These are phyloP conservation scores for Chenopodium quinoa DNA, from an alignment of 148 eudicot species.

Conservation along the genomic window DNA sequence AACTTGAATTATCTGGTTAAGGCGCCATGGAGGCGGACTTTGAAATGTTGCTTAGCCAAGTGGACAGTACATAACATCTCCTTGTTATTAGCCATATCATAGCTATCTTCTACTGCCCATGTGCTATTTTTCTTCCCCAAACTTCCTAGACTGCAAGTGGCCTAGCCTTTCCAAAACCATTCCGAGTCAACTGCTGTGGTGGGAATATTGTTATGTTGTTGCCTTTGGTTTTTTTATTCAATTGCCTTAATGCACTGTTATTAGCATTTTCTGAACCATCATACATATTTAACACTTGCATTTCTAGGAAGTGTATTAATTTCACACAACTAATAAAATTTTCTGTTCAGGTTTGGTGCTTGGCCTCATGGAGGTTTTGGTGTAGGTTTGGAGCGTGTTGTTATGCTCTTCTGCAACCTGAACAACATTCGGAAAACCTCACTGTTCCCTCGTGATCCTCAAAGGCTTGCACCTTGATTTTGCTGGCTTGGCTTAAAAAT, in stretches of 20 bases:
- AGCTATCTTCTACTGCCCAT: background rate
- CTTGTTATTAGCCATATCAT: background rate
- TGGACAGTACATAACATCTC: background rate
- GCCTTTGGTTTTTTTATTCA: background rate
- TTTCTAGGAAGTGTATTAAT: background rate
- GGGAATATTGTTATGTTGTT: background rate
- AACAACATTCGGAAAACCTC: slow-evolving; percentile 82
- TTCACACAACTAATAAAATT: background rate
- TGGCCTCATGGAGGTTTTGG: slow-evolving; percentile 99
- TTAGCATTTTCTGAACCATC: no score
- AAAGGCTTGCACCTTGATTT: slow-evolving; percentile 57
- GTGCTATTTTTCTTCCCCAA: background rate
- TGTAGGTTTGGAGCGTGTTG: slow-evolving; percentile 90
- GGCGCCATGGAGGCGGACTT: background rate
- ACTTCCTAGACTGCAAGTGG: background rate
- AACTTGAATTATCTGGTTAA: background rate
- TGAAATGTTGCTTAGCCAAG: background rate
- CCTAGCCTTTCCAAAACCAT: background rate
- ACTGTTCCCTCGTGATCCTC: slow-evolving; percentile 73
- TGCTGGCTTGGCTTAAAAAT: background rate
- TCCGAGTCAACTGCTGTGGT: background rate
- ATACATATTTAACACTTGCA: background rate
- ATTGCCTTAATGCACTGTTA: background rate
- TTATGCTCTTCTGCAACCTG: slow-evolving; percentile 83
- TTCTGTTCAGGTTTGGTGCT: slow-evolving; percentile 69